phyloP scores from a whole-genome alignment of 768 basidiomycete genomes.

The Kondoa malvinella region DNA sequence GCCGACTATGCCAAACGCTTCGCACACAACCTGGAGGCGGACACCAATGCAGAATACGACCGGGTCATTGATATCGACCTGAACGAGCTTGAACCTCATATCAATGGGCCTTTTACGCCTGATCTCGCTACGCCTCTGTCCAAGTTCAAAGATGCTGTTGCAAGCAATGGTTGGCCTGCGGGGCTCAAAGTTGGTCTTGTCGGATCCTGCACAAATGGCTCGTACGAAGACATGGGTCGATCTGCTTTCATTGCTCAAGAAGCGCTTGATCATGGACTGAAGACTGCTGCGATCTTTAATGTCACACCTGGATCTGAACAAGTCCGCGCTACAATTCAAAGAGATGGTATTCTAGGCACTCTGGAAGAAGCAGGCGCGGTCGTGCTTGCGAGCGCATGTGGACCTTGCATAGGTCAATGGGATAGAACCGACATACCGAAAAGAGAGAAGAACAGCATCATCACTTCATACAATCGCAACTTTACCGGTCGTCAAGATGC shows the following conservation, averaged over 20 bases:
- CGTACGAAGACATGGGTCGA: constrained; percentile 65
- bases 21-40: constrained; percentile 41
- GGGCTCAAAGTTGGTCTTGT: constrained; percentile 78
- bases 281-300: constrained; percentile 39
- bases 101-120: constrained; percentile 95
- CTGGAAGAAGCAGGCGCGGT: constrained; percentile 77
- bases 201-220: constrained; percentile 97
- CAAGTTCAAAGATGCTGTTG: constrained; percentile 59
- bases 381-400: constrained; percentile 92
- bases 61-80: constrained; percentile 64
- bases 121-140: constrained; percentile 87
- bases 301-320: constrained; percentile 59
- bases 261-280: constrained; percentile 64
- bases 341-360: constrained; percentile 63
- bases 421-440: constrained; percentile 74
- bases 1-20: constrained; percentile 8
- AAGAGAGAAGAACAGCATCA: constrained; percentile 56
- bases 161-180: constrained; percentile 78
- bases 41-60: constrained; percentile 76
- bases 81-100: constrained; percentile 42
- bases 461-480: constrained; percentile 91
- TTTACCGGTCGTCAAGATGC: constrained; percentile 94
- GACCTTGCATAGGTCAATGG: constrained; percentile 99
- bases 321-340: constrained; percentile 90
- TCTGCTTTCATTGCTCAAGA: constrained; percentile 79